A percentile compares a stretch with the other conserved stretches of the same genome.
Evolutionary conservation across 1,284 basidiomycete species (phyloP).

Genomic region (Cutaneotrichosporon sp.): DNA sequence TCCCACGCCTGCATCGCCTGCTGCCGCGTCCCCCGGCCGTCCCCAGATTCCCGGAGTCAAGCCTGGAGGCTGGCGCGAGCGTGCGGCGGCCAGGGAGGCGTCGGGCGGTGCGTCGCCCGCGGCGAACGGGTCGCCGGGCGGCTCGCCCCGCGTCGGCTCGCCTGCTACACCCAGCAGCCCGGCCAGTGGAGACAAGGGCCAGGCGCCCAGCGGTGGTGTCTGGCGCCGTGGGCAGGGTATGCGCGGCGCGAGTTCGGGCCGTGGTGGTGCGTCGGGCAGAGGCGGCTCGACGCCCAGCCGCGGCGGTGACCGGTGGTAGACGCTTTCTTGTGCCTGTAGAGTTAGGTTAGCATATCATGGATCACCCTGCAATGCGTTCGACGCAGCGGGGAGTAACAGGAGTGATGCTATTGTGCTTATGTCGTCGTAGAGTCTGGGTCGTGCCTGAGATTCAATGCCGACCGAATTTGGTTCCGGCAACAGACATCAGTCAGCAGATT

Average conservation of each 20-base stretch:
- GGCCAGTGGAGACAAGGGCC: no score
- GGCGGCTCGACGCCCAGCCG: slow-evolving; percentile 47
- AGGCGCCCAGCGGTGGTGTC: slow-evolving; percentile 4
- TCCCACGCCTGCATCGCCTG: slow-evolving; percentile 28
- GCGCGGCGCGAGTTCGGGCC: no score
- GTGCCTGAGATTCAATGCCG: no score
- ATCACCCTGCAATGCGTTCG: no score
- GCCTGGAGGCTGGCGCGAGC: slow-evolving; percentile 37
- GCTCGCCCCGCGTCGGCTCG: background rate
- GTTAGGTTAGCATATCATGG: background rate
- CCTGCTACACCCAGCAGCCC: background rate
- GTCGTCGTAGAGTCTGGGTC: no score
- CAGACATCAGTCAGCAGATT: no score
- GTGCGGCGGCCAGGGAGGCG: slow-evolving; percentile 21
- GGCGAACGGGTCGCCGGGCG: slow-evolving; percentile 5
- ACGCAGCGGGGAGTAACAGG: no score
- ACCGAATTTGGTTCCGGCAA: no score
- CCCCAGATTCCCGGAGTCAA: slow-evolving; percentile 6
- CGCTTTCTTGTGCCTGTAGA: background rate
- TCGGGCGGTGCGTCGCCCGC: slow-evolving; percentile 16
- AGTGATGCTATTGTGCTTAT: no score
- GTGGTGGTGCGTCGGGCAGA: slow-evolving; percentile 49
- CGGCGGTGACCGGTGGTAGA: slow-evolving; percentile 6
- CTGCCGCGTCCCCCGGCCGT: slow-evolving; percentile 22
- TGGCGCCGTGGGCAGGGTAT: slow-evolving; percentile 39